Evolutionary conservation across 2,329 filamentous ascomycete species (phyloP), one percentile per base, ranked within the genome.

Genomic region (Apiospora hydei): DNA sequence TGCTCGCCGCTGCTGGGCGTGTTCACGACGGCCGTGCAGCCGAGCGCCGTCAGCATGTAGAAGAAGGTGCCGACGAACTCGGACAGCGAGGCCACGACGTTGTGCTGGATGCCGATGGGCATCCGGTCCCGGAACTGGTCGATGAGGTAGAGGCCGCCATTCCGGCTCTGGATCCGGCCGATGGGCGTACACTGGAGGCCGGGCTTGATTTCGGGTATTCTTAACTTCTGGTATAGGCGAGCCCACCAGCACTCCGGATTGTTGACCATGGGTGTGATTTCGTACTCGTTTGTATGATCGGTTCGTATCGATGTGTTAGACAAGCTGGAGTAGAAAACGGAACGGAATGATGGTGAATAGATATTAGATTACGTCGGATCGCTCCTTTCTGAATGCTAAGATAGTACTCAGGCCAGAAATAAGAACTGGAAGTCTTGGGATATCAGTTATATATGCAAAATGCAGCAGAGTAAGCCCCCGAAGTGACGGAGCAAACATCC

Each of bases 41-140:
- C 69, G 41, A 70, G 57, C 10, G 69, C 69, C 7, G 46, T 64
- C 53, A 70, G 34, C 43, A 66, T 46, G 53, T 64, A 70, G 51
- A 70, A 64, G 44, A 70, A 70, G 41, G 69, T 70, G 24, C 69
- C 69, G 16, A 67, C 57, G 44, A 70, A 70, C 11, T 70, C 69
- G 69, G 69, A 64, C 69, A 70, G 18, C n/a, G 46, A 44, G 16
- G 53, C 53, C 10, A 70, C 57, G 14, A 70, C 3, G 21, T 70
- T 46, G 53, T 66, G 51, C 53, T 70, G 51, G 69, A 66, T 14
- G 3, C 38, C n/a, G 10, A 43, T 43, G 47, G 68, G 68, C 68
- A 69, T 24, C n/a, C 38, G 43, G 47, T 51, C 68, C 47, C 47
- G 46, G n/a, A 69, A 69, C 24, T 69, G 68, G 68, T 69, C 68